Evolutionary conservation across 2,329 filamentous ascomycete species (phyloP).

Genomic region (Ophiostoma sp.): DNA sequence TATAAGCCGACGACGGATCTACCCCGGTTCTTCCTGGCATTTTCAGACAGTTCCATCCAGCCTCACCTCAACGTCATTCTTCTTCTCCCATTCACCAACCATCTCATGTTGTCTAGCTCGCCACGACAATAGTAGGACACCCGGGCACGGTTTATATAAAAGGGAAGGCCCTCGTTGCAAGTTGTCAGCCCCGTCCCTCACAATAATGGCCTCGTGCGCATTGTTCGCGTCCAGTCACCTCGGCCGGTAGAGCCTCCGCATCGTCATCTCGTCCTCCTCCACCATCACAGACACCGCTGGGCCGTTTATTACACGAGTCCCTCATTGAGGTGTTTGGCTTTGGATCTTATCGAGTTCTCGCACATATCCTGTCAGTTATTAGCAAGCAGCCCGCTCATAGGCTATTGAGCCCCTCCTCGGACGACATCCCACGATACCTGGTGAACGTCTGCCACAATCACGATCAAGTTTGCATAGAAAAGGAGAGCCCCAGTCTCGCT

Average conservation of each 20-base stretch:
- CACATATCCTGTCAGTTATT: too few relatives aligned
- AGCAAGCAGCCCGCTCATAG: neutral
- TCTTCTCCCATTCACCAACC: neutral
- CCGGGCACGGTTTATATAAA: neutral
- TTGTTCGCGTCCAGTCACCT: neutral
- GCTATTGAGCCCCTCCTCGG: neutral
- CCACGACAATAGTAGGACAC: neutral
- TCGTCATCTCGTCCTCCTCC: neutral
- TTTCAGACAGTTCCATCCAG: neutral
- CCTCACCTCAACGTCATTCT: neutral
- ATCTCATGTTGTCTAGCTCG: neutral
- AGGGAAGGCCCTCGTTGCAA: neutral
- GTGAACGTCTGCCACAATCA: neutral
- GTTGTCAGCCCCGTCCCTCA: neutral
- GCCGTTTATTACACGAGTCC: neutral
- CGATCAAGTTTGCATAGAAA: neutral
- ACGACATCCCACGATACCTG: neutral
- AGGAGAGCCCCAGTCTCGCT: neutral
- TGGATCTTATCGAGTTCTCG: too few relatives aligned
- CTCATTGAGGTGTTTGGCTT: neutral
- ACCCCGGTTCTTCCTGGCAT: neutral
- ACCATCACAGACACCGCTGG: neutral
- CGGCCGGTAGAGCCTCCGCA: neutral
- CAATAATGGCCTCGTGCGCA: slow-evolving; percentile 16
- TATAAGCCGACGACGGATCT: slow-evolving; percentile 1